Base-by-base conservation (phyloP, 164 flowering plant genomes). In the Vitis rotundifolia region DNA sequence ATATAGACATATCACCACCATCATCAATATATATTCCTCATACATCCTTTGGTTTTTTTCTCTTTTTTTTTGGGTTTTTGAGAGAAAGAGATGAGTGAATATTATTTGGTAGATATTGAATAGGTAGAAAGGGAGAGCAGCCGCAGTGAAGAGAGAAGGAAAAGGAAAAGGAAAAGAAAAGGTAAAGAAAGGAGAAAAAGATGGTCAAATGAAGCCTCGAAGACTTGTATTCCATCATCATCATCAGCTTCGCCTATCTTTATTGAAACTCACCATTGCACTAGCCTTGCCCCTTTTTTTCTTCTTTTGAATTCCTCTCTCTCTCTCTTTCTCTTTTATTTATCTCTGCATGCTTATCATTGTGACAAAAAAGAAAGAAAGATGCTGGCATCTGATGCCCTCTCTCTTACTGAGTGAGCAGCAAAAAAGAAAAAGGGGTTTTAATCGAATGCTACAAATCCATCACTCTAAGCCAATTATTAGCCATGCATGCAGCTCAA, bases 181-280 rank as follows among this genome's bases (percentile, higher is more conserved):
- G 16, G 44, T 29, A 49, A 50, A 26, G 11, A 16, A 28, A 49
- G 19, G 52, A 66, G 29, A 37, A 61, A 80, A 77, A 76, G 81
- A 69, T 78, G 84, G 84, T 81, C 84, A 81, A 81, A 68, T 73
- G 66, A 73, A 71, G 59, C 71, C 81, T 80, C 72, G 73, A 74
- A 68, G 69, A 74, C 72, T 71, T 74, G 67, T 70, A 70, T 47
- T 72, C 75, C 76, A 37, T 37, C 44, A 37, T 37, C 44, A 74
- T 66, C 76, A 75, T 75, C 74, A 68, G 37, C 73, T 56, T 71
- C 64, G 64, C 60, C 72, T 52, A 8, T 74, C 83, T 81, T 81
- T 81, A 78, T 81, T 78, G 84, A 81, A 78, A 81, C 81, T 76
- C 84, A 60, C 81, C 75, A 72, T 55, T 61, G 44, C 44, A 3